Conservation (phyloP, 345 rosid species). For the Linum trigynum region DNA sequence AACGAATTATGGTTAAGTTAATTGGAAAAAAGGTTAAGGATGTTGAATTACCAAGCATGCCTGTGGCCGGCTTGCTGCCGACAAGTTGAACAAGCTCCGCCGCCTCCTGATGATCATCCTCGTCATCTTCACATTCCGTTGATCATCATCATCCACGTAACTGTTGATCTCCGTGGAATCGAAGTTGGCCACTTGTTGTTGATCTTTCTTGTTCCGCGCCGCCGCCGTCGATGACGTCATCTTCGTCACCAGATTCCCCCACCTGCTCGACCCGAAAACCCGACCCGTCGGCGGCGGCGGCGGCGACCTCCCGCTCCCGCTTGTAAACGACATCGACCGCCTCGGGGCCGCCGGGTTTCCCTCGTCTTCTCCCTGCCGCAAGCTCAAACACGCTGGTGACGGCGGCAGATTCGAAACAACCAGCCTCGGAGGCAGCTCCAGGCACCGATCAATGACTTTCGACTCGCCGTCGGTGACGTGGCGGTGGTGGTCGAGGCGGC, state of each 20-base stretch:
- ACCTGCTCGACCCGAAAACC: constrained; percentile 42
- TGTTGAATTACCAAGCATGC: too few species aligned
- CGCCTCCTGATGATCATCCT: too few species aligned
- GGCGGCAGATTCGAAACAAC: constrained; percentile 27
- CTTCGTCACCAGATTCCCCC: constrained; percentile 38
- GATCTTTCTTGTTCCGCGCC: constrained; percentile 6
- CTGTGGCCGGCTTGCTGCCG: too few species aligned
- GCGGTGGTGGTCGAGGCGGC: not conserved
- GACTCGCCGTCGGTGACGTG: constrained; percentile 5
- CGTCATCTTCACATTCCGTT: too few species aligned
- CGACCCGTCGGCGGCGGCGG: constrained; percentile 11
- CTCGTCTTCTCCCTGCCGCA: too few species aligned
- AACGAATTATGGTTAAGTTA: too few species aligned
- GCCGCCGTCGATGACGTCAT: constrained; percentile 8
- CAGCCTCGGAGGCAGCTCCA: constrained; percentile 70
- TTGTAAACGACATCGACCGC: constrained; percentile 8
- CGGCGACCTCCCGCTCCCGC: not conserved
- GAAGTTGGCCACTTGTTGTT: too few species aligned
- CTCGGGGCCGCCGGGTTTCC: constrained; percentile 18
- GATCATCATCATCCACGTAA: too few species aligned
- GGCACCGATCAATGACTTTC: constrained; percentile 26
- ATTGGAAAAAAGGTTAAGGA: too few species aligned
- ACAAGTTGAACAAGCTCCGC: too few species aligned
- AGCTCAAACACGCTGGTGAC: constrained; percentile 29
- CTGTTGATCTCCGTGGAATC: too few species aligned